phyloP scores from a whole-genome alignment of 2,329 filamentous ascomycete species.

The Paecilomyces formosus region DNA sequence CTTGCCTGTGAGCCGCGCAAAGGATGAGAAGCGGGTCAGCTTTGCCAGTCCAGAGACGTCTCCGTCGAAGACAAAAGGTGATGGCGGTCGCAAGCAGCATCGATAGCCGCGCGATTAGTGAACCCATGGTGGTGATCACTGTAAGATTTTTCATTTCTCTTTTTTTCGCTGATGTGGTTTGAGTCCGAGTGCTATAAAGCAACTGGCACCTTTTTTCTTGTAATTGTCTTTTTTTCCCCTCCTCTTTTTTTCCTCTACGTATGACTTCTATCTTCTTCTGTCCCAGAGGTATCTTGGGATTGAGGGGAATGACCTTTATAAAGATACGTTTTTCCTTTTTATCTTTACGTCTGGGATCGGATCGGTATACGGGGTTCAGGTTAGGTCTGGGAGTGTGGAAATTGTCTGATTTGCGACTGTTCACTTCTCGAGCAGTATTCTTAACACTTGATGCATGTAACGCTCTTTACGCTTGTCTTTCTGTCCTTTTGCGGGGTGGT shows the following conservation, averaged over 20 bases:
- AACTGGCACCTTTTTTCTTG: constrained; percentile 4
- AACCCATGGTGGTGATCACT: not conserved
- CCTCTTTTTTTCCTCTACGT: constrained; percentile 2
- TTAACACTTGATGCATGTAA: not conserved
- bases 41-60: constrained; percentile 29
- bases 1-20: constrained; percentile 18
- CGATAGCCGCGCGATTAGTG: constrained; percentile 7
- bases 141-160: not conserved
- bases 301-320: not conserved
- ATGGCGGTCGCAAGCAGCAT: constrained; percentile 15
- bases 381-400: not conserved
- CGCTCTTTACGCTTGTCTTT: not conserved
- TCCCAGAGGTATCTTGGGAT: not conserved
- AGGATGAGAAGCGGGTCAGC: constrained; percentile 29
- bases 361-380: not conserved
- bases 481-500: not conserved
- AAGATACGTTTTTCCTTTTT: not conserved
- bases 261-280: not conserved
- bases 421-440: not conserved
- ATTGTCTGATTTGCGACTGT: not conserved
- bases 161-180: not conserved
- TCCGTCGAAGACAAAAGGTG: constrained; percentile 19
- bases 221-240: constrained; percentile 6
- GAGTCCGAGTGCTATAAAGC: not conserved
- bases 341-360: not conserved